Evolutionary conservation across 129 eudicot species (phyloP).

Genomic region (Flaveria bidentis): DNA sequence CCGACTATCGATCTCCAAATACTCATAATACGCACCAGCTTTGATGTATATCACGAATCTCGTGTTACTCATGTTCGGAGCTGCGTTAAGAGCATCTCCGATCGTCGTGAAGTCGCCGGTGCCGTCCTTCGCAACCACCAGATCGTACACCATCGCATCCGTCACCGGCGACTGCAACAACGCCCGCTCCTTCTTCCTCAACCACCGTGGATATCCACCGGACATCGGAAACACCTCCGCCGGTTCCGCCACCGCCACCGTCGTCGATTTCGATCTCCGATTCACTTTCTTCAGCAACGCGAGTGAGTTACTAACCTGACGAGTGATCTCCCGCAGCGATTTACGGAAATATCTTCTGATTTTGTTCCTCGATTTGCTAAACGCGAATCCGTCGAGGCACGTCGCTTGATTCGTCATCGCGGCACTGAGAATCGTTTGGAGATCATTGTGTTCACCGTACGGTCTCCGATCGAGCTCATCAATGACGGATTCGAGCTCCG

Average conservation of each 20-base stretch:
- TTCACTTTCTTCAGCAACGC: slow-evolving; percentile 59
- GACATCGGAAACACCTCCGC: slow-evolving; percentile 38
- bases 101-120: slow-evolving; percentile 63
- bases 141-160: slow-evolving; percentile 31
- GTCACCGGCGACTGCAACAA: slow-evolving; percentile 34
- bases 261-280: slow-evolving; percentile 5
- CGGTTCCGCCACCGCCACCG: slow-evolving; percentile 30
- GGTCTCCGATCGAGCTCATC: slow-evolving; percentile 39
- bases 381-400: slow-evolving; percentile 39
- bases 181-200: slow-evolving; percentile 46
- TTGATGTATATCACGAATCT: slow-evolving; percentile 71
- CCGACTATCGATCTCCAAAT: slow-evolving; percentile 42
- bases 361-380: slow-evolving; percentile 38
- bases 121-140: slow-evolving; percentile 81
- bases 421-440: slow-evolving; percentile 37
- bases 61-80: slow-evolving; percentile 56
- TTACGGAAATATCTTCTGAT: slow-evolving; percentile 48
- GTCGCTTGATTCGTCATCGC: slow-evolving; percentile 45
- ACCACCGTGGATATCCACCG: slow-evolving; percentile 49
- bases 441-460: slow-evolving; percentile 1
- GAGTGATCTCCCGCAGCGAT: slow-evolving; percentile 48
- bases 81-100: slow-evolving; percentile 51
- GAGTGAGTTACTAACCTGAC: slow-evolving; percentile 72
- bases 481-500: slow-evolving; percentile 44
- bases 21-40: slow-evolving; percentile 60